Evolutionary conservation across 192 early-diverging fungal species (phyloP).

Genomic region (Linnemannia elongata): DNA sequence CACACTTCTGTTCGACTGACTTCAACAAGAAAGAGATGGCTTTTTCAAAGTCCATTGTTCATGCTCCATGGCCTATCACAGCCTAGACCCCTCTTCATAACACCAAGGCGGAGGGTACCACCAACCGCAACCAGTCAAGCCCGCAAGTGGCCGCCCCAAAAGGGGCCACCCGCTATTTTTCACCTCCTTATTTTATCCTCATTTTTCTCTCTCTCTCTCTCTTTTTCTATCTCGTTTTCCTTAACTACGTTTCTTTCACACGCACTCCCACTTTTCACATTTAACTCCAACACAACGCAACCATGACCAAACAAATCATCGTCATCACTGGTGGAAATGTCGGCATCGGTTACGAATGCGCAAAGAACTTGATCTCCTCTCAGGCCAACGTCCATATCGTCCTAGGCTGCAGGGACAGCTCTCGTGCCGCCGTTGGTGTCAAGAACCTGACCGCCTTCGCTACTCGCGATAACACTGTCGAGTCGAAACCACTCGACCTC

Average conservation of each 20-base stretch:
- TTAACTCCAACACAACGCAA: neutral
- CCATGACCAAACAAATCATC: slow-evolving; percentile 19
- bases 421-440: slow-evolving; percentile 26
- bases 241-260: neutral
- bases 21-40: no score
- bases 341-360: slow-evolving; percentile 56
- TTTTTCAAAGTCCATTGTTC: neutral
- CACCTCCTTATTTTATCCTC: neutral
- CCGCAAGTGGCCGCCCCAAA: neutral
- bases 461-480: slow-evolving; percentile 15
- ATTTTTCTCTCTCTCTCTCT: no score
- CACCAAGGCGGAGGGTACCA: neutral
- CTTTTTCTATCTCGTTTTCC: neutral
- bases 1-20: no score
- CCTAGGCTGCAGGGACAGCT: slow-evolving; percentile 29
- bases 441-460: slow-evolving; percentile 18
- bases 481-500: slow-evolving; percentile 45
- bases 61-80: neutral
- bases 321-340: slow-evolving; percentile 55
- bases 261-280: neutral
- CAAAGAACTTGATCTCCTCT: slow-evolving; percentile 20
- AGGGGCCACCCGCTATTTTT: neutral
- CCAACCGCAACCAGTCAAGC: neutral
- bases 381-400: slow-evolving; percentile 27
- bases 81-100: neutral